phyloP scores from a whole-genome alignment of 257 asterid species.

The Fraxinus quadrangulata region DNA sequence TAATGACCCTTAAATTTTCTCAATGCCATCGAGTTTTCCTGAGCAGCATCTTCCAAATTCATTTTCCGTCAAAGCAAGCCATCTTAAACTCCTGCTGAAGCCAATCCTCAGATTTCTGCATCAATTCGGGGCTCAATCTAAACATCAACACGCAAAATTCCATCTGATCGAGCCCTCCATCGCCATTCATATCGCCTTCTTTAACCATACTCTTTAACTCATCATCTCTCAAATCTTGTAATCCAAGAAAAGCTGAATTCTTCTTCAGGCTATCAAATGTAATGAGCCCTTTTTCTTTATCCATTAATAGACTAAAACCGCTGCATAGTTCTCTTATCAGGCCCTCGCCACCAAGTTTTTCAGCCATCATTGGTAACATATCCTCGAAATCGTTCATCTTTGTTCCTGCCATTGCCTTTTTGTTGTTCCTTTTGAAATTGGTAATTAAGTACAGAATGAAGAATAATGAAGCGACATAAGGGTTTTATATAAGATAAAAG shows the following conservation, averaged over 20 bases:
- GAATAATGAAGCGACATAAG: constrained; percentile 5
- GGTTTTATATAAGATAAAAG: constrained; percentile 29
- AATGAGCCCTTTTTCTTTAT: constrained; percentile 57
- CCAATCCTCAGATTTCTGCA: constrained; percentile 58
- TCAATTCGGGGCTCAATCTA: constrained; percentile 77
- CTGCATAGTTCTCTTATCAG: constrained; percentile 70
- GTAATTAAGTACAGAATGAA: neutral
- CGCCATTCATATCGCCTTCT: constrained; percentile 73
- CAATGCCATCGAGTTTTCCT: neutral
- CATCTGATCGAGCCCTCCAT: constrained; percentile 71
- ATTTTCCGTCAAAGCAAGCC: constrained; percentile 21
- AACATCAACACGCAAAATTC: constrained; percentile 89
- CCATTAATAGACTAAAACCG: constrained; percentile 72
- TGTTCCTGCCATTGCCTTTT: constrained; percentile 32
- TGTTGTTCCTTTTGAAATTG: neutral
- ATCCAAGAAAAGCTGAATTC: constrained; percentile 66
- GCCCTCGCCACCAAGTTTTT: constrained; percentile 78
- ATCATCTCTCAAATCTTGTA: constrained; percentile 65
- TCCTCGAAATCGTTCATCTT: constrained; percentile 53
- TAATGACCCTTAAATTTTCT: neutral
- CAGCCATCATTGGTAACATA: constrained; percentile 72
- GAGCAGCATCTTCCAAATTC: neutral
- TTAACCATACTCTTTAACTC: constrained; percentile 63
- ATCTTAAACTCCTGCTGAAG: constrained; percentile 39
- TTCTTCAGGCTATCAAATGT: constrained; percentile 74